A percentile compares a stretch with the other conserved stretches of the same genome.
Conservation (phyloP, 1,139 yeast species). For the Magnusiomyces fungicola region DNA sequence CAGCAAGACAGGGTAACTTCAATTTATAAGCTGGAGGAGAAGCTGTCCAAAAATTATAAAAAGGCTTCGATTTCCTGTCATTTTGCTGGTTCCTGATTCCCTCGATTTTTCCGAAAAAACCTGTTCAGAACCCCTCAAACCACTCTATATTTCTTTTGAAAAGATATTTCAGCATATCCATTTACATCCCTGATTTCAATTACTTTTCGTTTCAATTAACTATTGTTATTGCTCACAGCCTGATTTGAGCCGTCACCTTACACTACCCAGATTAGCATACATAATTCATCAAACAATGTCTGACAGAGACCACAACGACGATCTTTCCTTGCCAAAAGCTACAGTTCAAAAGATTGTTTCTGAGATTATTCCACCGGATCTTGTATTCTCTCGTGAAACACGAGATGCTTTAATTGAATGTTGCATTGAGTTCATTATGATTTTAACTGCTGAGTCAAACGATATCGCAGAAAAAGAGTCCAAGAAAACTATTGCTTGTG, state of each 20-base stretch:
- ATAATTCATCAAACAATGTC: slow-evolving; percentile 7
- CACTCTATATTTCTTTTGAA: too few species aligned
- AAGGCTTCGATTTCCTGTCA: slow-evolving; percentile 2
- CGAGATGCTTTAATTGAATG: slow-evolving; percentile 93
- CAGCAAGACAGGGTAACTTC: neutral
- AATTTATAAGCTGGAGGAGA: too few species aligned
- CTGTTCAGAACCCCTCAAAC: too few species aligned
- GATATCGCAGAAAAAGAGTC: slow-evolving; percentile 96
- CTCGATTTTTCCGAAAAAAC: neutral
- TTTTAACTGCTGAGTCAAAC: slow-evolving; percentile 84
- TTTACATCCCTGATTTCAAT: too few species aligned
- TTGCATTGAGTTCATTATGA: slow-evolving; percentile 93
- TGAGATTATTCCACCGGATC: slow-evolving; percentile 80
- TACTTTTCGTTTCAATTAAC: too few species aligned
- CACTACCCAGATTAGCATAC: too few species aligned
- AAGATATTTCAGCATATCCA: too few species aligned
- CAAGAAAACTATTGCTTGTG: slow-evolving; percentile 93
- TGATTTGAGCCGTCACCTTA: too few species aligned
- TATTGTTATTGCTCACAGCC: too few species aligned
- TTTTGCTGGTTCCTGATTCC: neutral
- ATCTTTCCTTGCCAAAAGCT: slow-evolving; percentile 38
- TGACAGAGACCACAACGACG: slow-evolving; percentile 7
- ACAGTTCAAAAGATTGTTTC: slow-evolving; percentile 93
- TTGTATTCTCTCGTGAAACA: slow-evolving; percentile 87
- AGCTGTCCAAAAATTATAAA: slow-evolving; percentile 1